phyloP scores from a whole-genome alignment of 2,329 filamentous ascomycete species.

The Fusarium denticulatum region DNA sequence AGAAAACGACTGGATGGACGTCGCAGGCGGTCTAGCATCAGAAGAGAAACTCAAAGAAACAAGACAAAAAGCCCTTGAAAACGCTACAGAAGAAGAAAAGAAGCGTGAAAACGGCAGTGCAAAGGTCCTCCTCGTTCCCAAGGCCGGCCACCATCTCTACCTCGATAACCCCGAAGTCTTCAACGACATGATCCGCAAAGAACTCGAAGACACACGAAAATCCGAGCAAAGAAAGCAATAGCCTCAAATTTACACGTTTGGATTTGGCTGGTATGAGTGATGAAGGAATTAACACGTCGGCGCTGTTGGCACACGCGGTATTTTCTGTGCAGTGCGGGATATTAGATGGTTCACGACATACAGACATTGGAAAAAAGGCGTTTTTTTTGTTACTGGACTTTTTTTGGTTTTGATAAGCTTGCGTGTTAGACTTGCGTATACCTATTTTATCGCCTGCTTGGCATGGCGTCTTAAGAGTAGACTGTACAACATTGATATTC shows the following conservation, averaged over 20 bases:
- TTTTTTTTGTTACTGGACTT: conserved; percentile 6
- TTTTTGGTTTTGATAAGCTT: background rate
- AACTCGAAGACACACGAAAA: conserved; percentile 61
- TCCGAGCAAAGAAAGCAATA: conserved; percentile 44
- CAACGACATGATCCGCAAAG: conserved; percentile 62
- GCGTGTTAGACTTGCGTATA: conserved; percentile 35
- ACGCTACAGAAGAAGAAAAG: conserved; percentile 74
- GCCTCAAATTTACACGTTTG: background rate
- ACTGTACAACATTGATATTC: conserved; percentile 20
- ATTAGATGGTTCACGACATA: conserved; percentile 25
- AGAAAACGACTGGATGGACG: conserved; percentile 99
- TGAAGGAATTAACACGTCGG: conserved; percentile 20
- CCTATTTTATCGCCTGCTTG: conserved; percentile 21
- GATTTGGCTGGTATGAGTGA: background rate
- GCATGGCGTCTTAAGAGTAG: conserved; percentile 14
- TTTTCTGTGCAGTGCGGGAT: conserved; percentile 13
- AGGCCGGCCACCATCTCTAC: conserved; percentile 69
- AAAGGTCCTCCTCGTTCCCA: conserved; percentile 80
- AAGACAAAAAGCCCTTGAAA: conserved; percentile 66
- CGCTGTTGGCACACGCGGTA: conserved; percentile 26
- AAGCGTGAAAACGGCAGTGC: conserved; percentile 79
- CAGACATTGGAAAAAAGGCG: conserved; percentile 29
- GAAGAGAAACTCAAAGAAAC: conserved; percentile 81
- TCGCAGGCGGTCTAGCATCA: conserved; percentile 82
- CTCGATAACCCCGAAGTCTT: conserved; percentile 69